These are phyloP conservation scores for Fusarium compactum DNA, from an alignment of 2,329 filamentous ascomycete genomes.

Conservation along the genomic window DNA sequence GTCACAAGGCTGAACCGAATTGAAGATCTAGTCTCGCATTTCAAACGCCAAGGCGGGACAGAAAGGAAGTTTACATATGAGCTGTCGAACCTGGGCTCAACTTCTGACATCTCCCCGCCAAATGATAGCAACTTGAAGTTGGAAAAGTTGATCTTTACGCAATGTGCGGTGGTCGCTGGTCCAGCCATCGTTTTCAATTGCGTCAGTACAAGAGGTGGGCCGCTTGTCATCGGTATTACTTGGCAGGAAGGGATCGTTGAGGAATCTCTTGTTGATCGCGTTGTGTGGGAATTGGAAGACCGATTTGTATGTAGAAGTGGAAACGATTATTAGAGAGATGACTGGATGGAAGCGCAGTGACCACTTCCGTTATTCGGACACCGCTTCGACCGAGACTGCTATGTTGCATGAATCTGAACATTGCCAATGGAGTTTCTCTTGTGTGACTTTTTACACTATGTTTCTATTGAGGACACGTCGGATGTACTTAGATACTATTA, in stretches of 20 bases:
- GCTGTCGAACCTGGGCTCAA: slow-evolving; percentile 22
- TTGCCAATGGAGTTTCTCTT: no score
- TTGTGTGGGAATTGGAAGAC: neutral
- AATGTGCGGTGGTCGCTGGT: slow-evolving; percentile 18
- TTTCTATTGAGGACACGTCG: no score
- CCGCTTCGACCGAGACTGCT: neutral
- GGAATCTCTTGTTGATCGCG: slow-evolving; percentile 1
- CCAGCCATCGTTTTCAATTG: slow-evolving; percentile 27
- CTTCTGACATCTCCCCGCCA: neutral
- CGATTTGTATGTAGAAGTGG: neutral
- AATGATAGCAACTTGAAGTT: neutral
- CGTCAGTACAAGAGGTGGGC: slow-evolving; percentile 7
- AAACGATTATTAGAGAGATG: neutral
- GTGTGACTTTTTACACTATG: no score
- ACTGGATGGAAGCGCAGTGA: neutral
- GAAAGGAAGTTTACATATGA: slow-evolving; percentile 16
- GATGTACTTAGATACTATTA: no score
- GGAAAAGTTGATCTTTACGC: slow-evolving; percentile 18
- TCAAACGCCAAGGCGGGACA: neutral
- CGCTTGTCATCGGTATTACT: slow-evolving; percentile 10
- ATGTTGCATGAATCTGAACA: neutral
- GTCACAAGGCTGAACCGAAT: neutral
- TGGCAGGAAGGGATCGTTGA: slow-evolving; percentile 20
- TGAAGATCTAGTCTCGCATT: neutral
- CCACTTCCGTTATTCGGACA: neutral